Evolutionary conservation across 345 rosid genomes (phyloP), one percentile per base, ranked within the genome.

Genomic region (Ceriops tagal): DNA sequence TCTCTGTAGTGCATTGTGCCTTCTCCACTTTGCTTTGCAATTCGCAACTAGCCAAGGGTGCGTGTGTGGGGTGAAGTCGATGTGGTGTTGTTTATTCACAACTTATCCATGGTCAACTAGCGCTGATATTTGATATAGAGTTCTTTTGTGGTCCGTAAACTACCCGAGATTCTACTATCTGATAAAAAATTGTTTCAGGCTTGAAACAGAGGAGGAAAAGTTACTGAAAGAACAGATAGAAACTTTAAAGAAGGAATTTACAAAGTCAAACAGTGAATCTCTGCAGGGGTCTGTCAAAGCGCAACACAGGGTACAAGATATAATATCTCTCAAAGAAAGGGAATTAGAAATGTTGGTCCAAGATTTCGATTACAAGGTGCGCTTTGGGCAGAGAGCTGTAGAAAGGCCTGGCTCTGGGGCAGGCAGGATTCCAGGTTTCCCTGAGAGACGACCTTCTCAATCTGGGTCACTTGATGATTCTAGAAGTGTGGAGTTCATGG

Each of bases 321-420:
- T 60, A 46, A 75, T 96, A 75, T 53, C 72, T 37, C 72, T 76
- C 46, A 96, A 85, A 82, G 98, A 96, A 71, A 86, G 76, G 66
- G 85, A 89, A 59, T 79, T 96, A 66, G 97, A 89, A 67, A 64
- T 52, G 30, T 73, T 96, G 66, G 80, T 66, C 67, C 87, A 66
- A 67, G 93, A 90, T 74, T 71, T 90, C 77, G 96, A 96, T 73
- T 85, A 85, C 80, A 92, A 89, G 80, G 80, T 87, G 74, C 87
- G 89, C 74, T 90, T 89, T 82, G 87, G 96, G 65, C 91, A 78
- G 72, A 90, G 79, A 87, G 86, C 86, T 32, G 56, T 58, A 30
- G 99, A 92, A 59, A 87, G 92, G 79, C 90, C 89, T 64, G 87
- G 92, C 82, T 95, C 97, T 31, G 84, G 87, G 76, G 87, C 88